Base-by-base conservation (phyloP, 331 rosid genomes). In the Rhamnella rubrinervis region DNA sequence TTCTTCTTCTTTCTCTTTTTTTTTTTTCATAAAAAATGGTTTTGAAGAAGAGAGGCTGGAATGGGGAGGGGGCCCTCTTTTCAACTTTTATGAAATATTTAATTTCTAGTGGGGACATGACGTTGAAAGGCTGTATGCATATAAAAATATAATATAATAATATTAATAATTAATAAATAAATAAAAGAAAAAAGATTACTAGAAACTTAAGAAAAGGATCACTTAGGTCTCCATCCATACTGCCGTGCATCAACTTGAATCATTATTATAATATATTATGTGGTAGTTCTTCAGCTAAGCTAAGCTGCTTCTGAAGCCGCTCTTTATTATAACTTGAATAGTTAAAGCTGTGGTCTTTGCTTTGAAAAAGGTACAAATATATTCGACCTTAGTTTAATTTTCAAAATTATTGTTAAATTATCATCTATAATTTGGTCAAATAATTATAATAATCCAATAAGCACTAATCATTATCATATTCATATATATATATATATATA, bases 151-250 rank as follows among this genome's bases (percentile, higher is more conserved):
- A 26, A 21, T 9, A n/a, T n/a, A n/a, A n/a, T n/a, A n/a, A n/a
- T n/a, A n/a, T n/a, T n/a, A n/a, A n/a, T n/a, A n/a, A n/a, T n/a
- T n/a, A n/a, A n/a, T n/a, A n/a, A n/a, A n/a, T n/a, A n/a, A n/a
- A n/a, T n/a, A n/a, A 59, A 53, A 35, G 35, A 39, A 41, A 59
- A 55, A 5, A 39, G 65, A 61, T n/a, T 17, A 67, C 59, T 60
- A 56, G 57, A 64, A 18, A 58, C 25, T 58, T 8, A 20, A 38
- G 50, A 59, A 64, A 70, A 47, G 40, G 50, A 31, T 77, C 82
- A 77, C 82, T 82, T 61, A 68, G 60, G 85, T 80, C 80, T 63
- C 83, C 62, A 68, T 85, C 85, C 55, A 37, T 44, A 51, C 67
- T 44, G 75, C 68, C 75, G 57, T 63, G 38, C 68, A 76, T 57